These are phyloP conservation scores for Climacium dendroides DNA, from an alignment of 225 moss, liverwort and hornwort species.

Conservation along the genomic window DNA sequence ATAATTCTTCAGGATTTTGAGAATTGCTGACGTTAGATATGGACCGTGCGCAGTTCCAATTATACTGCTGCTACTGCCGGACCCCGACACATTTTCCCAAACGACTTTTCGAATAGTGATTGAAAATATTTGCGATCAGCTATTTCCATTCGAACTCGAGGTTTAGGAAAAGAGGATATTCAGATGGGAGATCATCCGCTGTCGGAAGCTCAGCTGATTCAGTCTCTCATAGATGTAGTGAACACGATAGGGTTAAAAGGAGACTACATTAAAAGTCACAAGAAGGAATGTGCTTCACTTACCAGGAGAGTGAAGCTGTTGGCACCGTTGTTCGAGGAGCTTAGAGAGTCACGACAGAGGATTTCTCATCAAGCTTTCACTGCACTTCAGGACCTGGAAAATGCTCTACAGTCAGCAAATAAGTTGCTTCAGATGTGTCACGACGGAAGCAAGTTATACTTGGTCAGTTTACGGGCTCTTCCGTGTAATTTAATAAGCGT, in stretches of 20 bases:
- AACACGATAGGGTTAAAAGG: conserved; percentile 25
- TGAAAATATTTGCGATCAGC: neutral
- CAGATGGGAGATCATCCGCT: conserved; percentile 6
- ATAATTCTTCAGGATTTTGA: neutral
- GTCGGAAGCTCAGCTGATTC: conserved; percentile 10
- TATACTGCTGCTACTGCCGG: neutral
- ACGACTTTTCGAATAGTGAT: neutral
- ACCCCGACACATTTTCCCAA: neutral
- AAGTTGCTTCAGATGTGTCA: conserved; percentile 32
- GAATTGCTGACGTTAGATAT: neutral
- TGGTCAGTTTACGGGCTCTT: neutral
- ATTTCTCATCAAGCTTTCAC: neutral
- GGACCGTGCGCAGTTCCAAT: neutral
- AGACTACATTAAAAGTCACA: conserved; percentile 28
- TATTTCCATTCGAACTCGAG: neutral
- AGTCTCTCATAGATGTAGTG: conserved; percentile 20
- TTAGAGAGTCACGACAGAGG: conserved; percentile 9
- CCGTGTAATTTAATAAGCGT: neutral
- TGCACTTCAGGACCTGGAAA: conserved; percentile 2
- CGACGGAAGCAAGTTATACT: conserved; percentile 21
- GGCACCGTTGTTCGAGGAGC: conserved; percentile 37
- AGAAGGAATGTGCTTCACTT: conserved; percentile 32
- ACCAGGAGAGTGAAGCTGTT: conserved; percentile 23
- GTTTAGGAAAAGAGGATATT: neutral
- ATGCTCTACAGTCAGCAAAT: conserved; percentile 11